A percentile compares a stretch with the other conserved stretches of the same genome.
Conservation (phyloP, 176 grass and related monocot genomes). For the Paspalum notatum region DNA sequence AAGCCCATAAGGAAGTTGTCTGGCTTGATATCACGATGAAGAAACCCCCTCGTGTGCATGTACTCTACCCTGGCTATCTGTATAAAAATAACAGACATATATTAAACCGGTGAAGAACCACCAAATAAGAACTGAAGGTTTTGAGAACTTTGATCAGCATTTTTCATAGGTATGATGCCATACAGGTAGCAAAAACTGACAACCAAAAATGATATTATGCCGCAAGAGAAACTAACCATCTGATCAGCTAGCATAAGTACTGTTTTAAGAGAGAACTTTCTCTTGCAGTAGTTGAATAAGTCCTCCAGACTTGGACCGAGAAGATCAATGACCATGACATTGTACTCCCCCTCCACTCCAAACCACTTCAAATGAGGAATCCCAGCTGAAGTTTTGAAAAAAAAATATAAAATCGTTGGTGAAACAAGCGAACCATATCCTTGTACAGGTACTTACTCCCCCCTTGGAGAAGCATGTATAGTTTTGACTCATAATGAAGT, state of each 20-base stretch:
- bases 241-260: constrained; percentile 90
- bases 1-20: constrained; percentile 93
- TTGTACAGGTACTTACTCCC: constrained; percentile 66
- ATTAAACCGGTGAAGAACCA: constrained; percentile 23
- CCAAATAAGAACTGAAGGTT: background rate
- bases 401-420: constrained; percentile 27
- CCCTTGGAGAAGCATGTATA: constrained; percentile 94
- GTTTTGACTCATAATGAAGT: constrained; percentile 89
- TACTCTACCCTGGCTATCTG: constrained; percentile 89
- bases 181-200: constrained; percentile 15
- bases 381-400: constrained; percentile 63
- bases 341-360: constrained; percentile 89
- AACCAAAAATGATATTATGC: constrained; percentile 16
- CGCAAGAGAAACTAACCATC: constrained; percentile 52
- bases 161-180: constrained; percentile 15
- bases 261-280: constrained; percentile 90
- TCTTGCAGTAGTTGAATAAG: constrained; percentile 81
- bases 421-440: background rate
- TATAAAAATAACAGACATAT: constrained; percentile 29
- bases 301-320: constrained; percentile 90
- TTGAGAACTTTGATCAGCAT: background rate
- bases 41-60: constrained; percentile 91
- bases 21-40: constrained; percentile 96
- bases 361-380: constrained; percentile 88
- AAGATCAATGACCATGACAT: constrained; percentile 97